Percentiles rank a stretch among this genome's conserved stretches.
Conservation (phyloP, 2,329 filamentous ascomycete species). For the Exophiala sp. region DNA sequence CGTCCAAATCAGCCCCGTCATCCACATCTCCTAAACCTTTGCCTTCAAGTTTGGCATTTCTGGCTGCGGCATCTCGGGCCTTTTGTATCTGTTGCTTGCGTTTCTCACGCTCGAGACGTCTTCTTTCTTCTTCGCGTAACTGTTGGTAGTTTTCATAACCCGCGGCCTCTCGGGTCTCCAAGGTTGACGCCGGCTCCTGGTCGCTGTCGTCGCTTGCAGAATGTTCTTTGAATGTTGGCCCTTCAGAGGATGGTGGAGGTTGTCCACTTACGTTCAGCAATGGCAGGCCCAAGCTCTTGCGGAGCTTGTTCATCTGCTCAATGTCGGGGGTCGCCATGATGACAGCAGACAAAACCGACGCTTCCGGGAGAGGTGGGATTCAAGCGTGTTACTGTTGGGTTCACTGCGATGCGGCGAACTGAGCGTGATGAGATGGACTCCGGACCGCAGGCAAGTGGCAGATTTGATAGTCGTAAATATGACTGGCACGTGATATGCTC, state of each 20-base stretch:
- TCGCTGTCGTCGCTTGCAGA: constrained; percentile 41
- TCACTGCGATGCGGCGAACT: too few species aligned
- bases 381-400: background rate
- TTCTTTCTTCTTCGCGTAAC: constrained; percentile 64
- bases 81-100: constrained; percentile 78
- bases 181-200: constrained; percentile 70
- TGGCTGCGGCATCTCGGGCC: constrained; percentile 75
- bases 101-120: constrained; percentile 60
- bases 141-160: constrained; percentile 49
- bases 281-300: constrained; percentile 28
- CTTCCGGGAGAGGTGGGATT: background rate
- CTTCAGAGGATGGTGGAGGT: constrained; percentile 31
- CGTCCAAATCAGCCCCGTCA: constrained; percentile 61
- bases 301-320: constrained; percentile 31
- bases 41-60: constrained; percentile 69
- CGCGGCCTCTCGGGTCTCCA: constrained; percentile 58
- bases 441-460: too few species aligned
- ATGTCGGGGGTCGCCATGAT: constrained; percentile 27
- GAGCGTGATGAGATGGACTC: too few species aligned
- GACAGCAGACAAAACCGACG: background rate
- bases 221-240: constrained; percentile 52
- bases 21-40: constrained; percentile 74
- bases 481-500: too few species aligned
- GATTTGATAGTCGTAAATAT: too few species aligned
- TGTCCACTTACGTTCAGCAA: constrained; percentile 27